Base-by-base conservation (phyloP, 2,329 filamentous ascomycete species). In the Biscogniauxia mediterranea region DNA sequence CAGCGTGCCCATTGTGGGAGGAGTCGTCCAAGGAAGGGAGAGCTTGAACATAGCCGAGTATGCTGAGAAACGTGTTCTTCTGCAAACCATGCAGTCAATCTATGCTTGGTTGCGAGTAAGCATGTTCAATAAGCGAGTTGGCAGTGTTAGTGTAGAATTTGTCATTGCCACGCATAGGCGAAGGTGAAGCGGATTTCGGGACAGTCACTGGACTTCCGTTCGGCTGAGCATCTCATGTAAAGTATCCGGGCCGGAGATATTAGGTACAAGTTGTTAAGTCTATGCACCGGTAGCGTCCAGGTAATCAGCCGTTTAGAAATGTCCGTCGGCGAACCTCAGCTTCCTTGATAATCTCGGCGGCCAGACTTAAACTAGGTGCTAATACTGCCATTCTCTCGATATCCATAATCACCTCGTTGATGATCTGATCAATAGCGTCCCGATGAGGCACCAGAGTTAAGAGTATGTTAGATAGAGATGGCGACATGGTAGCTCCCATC, bases 401-500 rank as follows among this genome's bases (percentile, higher is more conserved):
- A 71, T 94, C 91, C 62, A 86, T 79, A 53, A 93, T 85, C 54
- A 94, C 90, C 60, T 91, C 87, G 70, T 87, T 87, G 75, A 94
- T 91, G 68, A 94, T 92, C 60, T 85, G 82, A 74, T 93, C 89
- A 68, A 93, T 85, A 42, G 87, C 81, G 64, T 86, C 82, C 57
- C 81, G 79, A 64, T 83, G 80, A 28, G 84, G 79, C 3, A 87
- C 80, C 23, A 88, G 71, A 2, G 79, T 81, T 55, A 83, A 59
- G 32, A 94, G 79, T 50, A 93, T 86, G 55, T 80, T 83, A 23
- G 85, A 86, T 2, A 94, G 83, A 5, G 88, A 88, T 1, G 88
- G 87, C 8, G 88, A 93, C 86, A 94, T 91, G 17, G 89, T 92
- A 17, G 91, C 90, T 6, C 90, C 91, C 91, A 95, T 94, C 38